Evolutionary conservation across 257 asterid species (phyloP).

Genomic region (Salvia splendens): DNA sequence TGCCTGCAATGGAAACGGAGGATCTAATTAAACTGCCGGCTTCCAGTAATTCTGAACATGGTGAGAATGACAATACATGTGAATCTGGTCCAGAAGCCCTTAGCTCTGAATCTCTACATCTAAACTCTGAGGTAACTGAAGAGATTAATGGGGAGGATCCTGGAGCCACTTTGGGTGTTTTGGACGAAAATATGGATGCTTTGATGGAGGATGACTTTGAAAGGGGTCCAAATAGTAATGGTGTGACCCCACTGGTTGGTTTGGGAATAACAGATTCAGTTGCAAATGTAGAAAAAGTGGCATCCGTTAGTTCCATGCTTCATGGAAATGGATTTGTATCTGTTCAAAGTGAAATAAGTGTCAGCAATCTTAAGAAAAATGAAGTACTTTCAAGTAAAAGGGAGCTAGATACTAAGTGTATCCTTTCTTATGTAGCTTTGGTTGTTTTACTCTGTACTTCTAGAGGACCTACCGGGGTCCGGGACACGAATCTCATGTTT

Average conservation of each 20-base stretch:
- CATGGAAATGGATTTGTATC: constrained; percentile 45
- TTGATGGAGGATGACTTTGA: constrained; percentile 40
- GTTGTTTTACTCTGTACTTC: constrained; percentile 18
- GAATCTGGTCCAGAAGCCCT: constrained; percentile 38
- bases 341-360: constrained; percentile 44
- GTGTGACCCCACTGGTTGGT: constrained; percentile 29
- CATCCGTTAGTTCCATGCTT: constrained; percentile 32
- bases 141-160: constrained; percentile 39
- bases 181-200: constrained; percentile 45
- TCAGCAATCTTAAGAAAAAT: constrained; percentile 39
- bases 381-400: constrained; percentile 36
- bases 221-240: constrained; percentile 36
- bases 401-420: constrained; percentile 53
- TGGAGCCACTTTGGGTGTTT: constrained; percentile 30
- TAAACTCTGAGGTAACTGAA: constrained; percentile 36
- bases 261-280: constrained; percentile 46
- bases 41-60: constrained; percentile 47
- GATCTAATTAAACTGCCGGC: constrained; percentile 51
- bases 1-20: constrained; percentile 57
- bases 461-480: neutral
- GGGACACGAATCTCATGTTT: constrained; percentile 3
- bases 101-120: constrained; percentile 35
- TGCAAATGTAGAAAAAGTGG: constrained; percentile 36
- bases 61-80: constrained; percentile 37
- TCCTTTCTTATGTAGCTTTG: constrained; percentile 39